Base-by-base conservation (phyloP, 2,329 filamentous ascomycete genomes). In the Alternaria consortialis region DNA sequence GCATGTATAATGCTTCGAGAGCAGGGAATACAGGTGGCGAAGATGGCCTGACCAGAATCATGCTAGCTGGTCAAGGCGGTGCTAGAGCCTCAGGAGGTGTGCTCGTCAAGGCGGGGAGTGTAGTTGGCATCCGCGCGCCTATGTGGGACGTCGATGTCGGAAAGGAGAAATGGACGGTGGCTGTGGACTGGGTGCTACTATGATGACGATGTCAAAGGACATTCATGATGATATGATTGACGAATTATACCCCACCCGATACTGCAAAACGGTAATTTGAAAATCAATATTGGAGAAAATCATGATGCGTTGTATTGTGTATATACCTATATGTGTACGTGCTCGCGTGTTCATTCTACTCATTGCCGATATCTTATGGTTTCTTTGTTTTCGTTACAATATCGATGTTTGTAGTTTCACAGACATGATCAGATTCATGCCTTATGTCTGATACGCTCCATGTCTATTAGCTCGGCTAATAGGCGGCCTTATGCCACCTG, bases 121-220 rank as follows among this genome's bases (percentile, higher is more conserved):
- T 78, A 1, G 66, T 83, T 7, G 78, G 77, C 1, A 58, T 83
- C 7, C 67, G 77, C 51, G 69, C 77, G 44, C 81, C 81, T 4
- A 70, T 72, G 37, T 83, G 82, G 82, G 74, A 80, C 42, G 71
- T 82, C 9, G 70, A 77, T 53, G 56, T 82, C 25, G 67, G 69
- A 0, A 74, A 70, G 3, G 61, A 68, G 52, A 75, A 40, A 34
- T 82, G 80, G 79, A 61, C 70, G 12, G 75, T 83, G 15, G 81
- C 72, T 47, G 79, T 81, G 23, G 80, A 83, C 53, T 84, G 82
- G 81, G 60, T 66, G 17, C 55, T 75, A 36, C 27, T 74, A 7
- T 72, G 56, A 67, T 56, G 11, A 3, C 20, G 20, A 46, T 11
- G 17, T 36, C n/a, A 32, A 23, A 8, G 8, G 20, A 7, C 46